A percentile compares a stretch with the other conserved stretches of the same genome.
These are phyloP conservation scores for Zygoascus flipseniorum DNA, from an alignment of 805 yeast genomes.

Conservation along the genomic window DNA sequence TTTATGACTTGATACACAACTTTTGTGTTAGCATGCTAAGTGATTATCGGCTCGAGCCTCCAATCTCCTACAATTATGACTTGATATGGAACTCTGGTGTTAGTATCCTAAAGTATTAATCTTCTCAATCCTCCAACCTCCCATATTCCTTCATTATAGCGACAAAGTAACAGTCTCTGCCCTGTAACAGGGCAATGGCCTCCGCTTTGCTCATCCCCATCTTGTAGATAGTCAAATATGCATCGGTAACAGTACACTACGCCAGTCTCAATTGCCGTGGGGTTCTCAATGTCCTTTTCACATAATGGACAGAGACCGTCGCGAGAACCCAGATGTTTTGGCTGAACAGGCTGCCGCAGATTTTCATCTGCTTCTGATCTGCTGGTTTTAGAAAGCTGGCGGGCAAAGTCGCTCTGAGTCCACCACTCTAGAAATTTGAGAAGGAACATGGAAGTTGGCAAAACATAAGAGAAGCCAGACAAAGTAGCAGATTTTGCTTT, in stretches of 20 bases:
- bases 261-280: conserved; percentile 87
- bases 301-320: conserved; percentile 61
- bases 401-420: conserved; percentile 67
- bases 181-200: conserved; percentile 85
- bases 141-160: conserved; percentile 57
- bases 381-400: conserved; percentile 41
- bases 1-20: no score
- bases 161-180: conserved; percentile 60
- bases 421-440: conserved; percentile 91
- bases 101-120: conserved; percentile 44
- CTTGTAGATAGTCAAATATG: conserved; percentile 54
- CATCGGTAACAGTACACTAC: conserved; percentile 85
- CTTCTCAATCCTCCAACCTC: conserved; percentile 67
- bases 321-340: conserved; percentile 14
- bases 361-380: conserved; percentile 18
- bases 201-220: conserved; percentile 39
- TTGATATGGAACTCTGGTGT: no score
- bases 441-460: conserved; percentile 75
- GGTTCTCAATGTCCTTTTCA: conserved; percentile 53
- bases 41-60: no score
- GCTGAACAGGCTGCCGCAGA: conserved; percentile 15
- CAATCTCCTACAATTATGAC: no score
- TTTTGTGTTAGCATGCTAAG: no score
- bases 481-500: conserved; percentile 16
- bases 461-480: conserved; percentile 32